Base-by-base conservation (phyloP, 148 eudicot species). In the Salicornia ramosissima region DNA sequence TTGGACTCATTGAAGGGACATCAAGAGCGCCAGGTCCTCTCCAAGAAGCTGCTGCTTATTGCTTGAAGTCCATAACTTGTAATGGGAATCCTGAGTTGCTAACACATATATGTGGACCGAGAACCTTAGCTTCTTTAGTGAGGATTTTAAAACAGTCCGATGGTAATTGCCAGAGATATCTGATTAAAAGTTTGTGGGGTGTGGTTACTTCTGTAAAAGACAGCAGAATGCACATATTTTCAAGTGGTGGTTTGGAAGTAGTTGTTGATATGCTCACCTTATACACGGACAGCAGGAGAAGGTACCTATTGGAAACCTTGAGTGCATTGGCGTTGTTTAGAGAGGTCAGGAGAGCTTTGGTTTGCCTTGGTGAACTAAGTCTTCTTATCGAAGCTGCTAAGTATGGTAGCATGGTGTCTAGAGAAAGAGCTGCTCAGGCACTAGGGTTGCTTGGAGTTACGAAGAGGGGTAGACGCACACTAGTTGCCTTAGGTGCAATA, bases 361-460 rank as follows among this genome's bases (percentile, higher is more conserved):
- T 77, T 52, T 58, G 47, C 67, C 69, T 67, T 14, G 78, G 85
- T n/a, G 75, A 67, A 11, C 72, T 79, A 60, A 51, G 57, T 70
- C 75, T 76, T 64, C 83, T 86, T 50, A 71, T 86, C 67, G 85
- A 83, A 56, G 80, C 82, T 28, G 80, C 81, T 34, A 68, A 61
- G 67, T 36, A 7, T 66, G 89, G 89, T 36, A 79, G 81, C 42
- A 70, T 81, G 75, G 63, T 73, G 26, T 83, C 89, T 14, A 83
- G 84, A 77, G 78, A 75, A 64, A 77, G 87, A 78, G 89, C 87
- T 70, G 85, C 89, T 83, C 86, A 86, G 58, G 87, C 85, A 26
- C 78, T 86, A 34, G 89, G 86, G 70, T 65, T 83, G 74, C 79
- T 86, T 52, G 89, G 85, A 47, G 68, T 79, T 62, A 65, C 61